These are phyloP conservation scores for Kluyveromyces lactis DNA, from an alignment of 805 yeast species.

Conservation along the genomic window DNA sequence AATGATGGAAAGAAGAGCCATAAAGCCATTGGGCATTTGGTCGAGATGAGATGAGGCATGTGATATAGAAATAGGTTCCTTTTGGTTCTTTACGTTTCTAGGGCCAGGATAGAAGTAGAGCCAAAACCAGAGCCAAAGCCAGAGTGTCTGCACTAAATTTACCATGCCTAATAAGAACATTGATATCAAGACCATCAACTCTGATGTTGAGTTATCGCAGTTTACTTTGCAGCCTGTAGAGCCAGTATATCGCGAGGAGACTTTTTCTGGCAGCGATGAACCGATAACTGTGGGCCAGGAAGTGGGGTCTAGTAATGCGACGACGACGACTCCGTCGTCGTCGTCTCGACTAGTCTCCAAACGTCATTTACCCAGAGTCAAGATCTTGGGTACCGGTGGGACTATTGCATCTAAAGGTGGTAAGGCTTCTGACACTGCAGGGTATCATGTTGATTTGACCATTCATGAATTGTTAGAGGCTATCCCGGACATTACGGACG, in stretches of 20 bases:
- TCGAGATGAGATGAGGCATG: no score
- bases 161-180: conserved; percentile 24
- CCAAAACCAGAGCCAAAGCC: no score
- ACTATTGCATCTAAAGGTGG: conserved; percentile 50
- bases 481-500: conserved; percentile 47
- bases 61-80: no score
- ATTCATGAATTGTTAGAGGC: conserved; percentile 42
- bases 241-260: neutral
- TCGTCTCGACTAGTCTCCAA: neutral
- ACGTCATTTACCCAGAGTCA: conserved; percentile 29
- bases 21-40: no score
- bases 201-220: conserved; percentile 25
- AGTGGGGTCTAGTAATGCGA: neutral
- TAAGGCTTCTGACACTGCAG: conserved; percentile 42
- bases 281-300: no score
- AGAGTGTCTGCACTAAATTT: no score
- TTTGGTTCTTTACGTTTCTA: no score
- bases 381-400: conserved; percentile 51
- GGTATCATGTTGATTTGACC: conserved; percentile 44
- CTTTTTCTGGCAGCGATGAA: no score
- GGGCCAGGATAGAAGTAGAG: no score
- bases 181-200: conserved; percentile 28
- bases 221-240: conserved; percentile 19
- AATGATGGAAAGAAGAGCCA: no score
- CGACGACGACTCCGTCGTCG: neutral